Evolutionary conservation across 345 rosid species (phyloP).

Genomic region (Adansonia digitata): DNA sequence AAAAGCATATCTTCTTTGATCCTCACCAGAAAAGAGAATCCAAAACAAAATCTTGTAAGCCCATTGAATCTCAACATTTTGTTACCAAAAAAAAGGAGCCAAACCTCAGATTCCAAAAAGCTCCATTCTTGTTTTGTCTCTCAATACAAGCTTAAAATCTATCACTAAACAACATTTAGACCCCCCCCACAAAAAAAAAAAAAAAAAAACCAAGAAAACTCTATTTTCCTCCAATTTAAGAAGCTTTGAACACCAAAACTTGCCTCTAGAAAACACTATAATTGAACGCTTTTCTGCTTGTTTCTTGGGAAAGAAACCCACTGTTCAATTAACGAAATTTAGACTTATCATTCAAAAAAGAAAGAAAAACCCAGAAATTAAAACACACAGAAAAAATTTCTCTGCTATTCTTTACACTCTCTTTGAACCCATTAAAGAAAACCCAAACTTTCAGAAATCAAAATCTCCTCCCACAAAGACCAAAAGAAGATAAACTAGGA

Average conservation of each 20-base stretch:
- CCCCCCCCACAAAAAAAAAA: no score
- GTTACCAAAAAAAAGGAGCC: neutral
- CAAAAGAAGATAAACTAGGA: no score
- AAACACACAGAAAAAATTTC: neutral
- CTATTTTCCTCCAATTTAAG: neutral
- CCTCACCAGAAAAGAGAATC: slow-evolving; percentile 17
- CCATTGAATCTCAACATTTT: slow-evolving; percentile 22
- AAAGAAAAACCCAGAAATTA: neutral
- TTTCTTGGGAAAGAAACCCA: neutral
- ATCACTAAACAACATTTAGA: neutral
- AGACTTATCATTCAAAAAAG: neutral
- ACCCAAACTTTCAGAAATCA: no score
- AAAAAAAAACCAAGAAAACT: no score
- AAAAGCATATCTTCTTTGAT: slow-evolving; percentile 12
- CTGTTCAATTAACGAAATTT: slow-evolving; percentile 1
- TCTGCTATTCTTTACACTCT: neutral
- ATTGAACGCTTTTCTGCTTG: neutral
- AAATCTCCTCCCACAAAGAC: no score
- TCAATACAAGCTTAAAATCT: slow-evolving; percentile 1
- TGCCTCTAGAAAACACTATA: neutral
- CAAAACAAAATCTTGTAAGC: slow-evolving; percentile 12
- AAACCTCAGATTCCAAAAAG: slow-evolving; percentile 4
- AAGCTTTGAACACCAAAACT: slow-evolving; percentile 2
- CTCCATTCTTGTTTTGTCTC: neutral
- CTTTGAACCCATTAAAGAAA: neutral